Conservation (phyloP, 768 basidiomycete species). For the Favolaschia claudopus region DNA sequence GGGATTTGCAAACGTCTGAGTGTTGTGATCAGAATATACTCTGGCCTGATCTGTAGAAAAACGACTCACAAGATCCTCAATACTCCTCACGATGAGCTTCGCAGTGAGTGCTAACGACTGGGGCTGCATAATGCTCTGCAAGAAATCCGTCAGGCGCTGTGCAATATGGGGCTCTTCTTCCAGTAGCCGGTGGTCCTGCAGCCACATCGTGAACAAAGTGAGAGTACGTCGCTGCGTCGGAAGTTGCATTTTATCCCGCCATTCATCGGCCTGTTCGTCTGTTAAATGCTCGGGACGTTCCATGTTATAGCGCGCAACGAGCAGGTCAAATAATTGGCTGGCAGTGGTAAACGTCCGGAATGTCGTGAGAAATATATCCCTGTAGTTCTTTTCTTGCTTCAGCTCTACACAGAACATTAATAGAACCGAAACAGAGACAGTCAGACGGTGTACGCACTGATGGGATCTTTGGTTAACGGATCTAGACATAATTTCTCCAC, state of each 20-base stretch:
- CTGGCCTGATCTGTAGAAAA: constrained; percentile 7
- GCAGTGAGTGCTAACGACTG: constrained; percentile 53
- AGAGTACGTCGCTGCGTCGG: constrained; percentile 71
- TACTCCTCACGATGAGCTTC: constrained; percentile 55
- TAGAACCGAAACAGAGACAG: neutral
- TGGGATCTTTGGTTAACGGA: constrained; percentile 48
- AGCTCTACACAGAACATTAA: constrained; percentile 28
- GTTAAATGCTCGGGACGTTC: constrained; percentile 57
- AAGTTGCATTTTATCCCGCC: constrained; percentile 68
- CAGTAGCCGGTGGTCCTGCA: constrained; percentile 65
- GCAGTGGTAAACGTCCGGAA: constrained; percentile 83
- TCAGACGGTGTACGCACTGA: constrained; percentile 54
- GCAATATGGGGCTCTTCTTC: constrained; percentile 72
- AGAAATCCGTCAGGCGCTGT: constrained; percentile 61
- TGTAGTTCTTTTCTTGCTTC: constrained; percentile 46
- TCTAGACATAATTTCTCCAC: constrained; percentile 72
- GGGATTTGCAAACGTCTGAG: constrained; percentile 52
- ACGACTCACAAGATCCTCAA: constrained; percentile 62
- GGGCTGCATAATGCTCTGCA: constrained; percentile 49
- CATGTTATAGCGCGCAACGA: constrained; percentile 70
- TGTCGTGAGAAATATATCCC: constrained; percentile 80
- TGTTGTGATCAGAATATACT: constrained; percentile 10
- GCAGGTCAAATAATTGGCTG: constrained; percentile 69
- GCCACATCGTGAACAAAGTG: constrained; percentile 64
- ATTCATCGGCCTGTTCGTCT: constrained; percentile 63